Evolutionary conservation across 139 green algal species (phyloP).

Genomic region (Chlamydomonas sp.): DNA sequence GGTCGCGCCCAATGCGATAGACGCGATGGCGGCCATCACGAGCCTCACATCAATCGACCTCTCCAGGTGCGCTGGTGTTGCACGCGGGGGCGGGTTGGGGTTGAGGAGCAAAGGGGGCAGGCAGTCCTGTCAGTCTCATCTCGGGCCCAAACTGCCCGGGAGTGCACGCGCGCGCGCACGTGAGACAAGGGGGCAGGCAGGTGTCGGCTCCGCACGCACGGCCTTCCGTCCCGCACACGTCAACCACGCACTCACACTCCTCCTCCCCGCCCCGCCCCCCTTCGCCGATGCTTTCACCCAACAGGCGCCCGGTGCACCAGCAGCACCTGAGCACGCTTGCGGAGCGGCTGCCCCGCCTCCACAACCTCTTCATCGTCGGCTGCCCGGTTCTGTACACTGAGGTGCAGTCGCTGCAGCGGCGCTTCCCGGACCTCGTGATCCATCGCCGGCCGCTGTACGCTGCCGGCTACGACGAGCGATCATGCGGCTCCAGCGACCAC

Average conservation of each 20-base stretch:
- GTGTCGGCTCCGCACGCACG: too few species aligned
- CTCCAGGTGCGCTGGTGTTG: conserved; percentile 13
- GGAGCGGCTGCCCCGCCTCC: conserved; percentile 16
- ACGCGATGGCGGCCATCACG: conserved; percentile 17
- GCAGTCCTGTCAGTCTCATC: too few species aligned
- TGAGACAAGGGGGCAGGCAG: too few species aligned
- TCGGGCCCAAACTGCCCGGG: too few species aligned
- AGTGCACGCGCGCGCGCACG: too few species aligned
- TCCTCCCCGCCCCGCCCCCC: too few species aligned
- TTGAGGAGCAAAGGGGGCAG: too few species aligned
- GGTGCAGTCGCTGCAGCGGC: conserved; percentile 19
- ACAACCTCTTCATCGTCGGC: conserved; percentile 20
- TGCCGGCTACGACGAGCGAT: too few species aligned
- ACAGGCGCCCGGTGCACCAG: conserved; percentile 17
- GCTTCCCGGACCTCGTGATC: conserved; percentile 23
- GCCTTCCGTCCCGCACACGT: too few species aligned
- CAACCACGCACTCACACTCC: too few species aligned
- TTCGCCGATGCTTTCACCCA: background rate
- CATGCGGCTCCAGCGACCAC: conserved; percentile 21
- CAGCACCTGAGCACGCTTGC: conserved; percentile 20
- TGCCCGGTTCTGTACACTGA: conserved; percentile 19
- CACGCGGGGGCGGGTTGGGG: too few species aligned
- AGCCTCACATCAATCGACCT: conserved; percentile 25
- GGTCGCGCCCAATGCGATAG: conserved; percentile 12
- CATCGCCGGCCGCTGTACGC: conserved; percentile 16